Evolutionary conservation across 306 rosid species (phyloP).

Genomic region (Quercus gilva): DNA sequence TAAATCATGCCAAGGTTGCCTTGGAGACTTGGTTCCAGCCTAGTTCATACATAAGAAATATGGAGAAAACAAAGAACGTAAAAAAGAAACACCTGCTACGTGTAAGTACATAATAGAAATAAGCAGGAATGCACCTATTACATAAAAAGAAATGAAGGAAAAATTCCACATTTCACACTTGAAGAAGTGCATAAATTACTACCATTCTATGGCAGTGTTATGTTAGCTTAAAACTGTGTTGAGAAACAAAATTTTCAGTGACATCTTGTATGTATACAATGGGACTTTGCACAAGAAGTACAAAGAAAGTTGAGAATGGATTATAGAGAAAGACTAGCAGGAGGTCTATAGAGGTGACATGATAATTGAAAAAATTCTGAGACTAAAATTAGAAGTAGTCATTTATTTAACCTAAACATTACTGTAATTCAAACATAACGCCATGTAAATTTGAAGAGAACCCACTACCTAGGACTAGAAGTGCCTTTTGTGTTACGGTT

Average conservation of each 20-base stretch:
- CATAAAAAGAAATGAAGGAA: too few species aligned
- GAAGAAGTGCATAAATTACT: background rate
- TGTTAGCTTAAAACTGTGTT: conserved; percentile 4
- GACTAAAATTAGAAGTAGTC: too few species aligned
- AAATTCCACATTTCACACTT: too few species aligned
- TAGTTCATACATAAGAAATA: conserved; percentile 29
- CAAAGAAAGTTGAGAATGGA: background rate
- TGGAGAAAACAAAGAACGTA: background rate
- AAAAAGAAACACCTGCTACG: background rate
- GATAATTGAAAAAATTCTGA: too few species aligned
- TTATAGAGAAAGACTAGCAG: too few species aligned
- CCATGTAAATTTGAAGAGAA: too few species aligned
- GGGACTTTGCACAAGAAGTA: background rate
- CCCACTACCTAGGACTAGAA: too few species aligned
- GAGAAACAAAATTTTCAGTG: background rate
- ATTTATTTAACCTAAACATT: too few species aligned
- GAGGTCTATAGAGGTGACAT: too few species aligned
- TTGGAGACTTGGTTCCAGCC: conserved; percentile 76
- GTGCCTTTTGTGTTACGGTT: too few species aligned
- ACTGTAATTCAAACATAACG: too few species aligned
- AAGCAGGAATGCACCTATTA: background rate
- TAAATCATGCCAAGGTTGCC: conserved; percentile 98
- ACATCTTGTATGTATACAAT: background rate
- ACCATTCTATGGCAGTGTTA: background rate
- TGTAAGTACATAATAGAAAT: background rate